These are phyloP conservation scores for Trypanosoma avium DNA, from an alignment of 208 protist genomes.

Conservation along the genomic window DNA sequence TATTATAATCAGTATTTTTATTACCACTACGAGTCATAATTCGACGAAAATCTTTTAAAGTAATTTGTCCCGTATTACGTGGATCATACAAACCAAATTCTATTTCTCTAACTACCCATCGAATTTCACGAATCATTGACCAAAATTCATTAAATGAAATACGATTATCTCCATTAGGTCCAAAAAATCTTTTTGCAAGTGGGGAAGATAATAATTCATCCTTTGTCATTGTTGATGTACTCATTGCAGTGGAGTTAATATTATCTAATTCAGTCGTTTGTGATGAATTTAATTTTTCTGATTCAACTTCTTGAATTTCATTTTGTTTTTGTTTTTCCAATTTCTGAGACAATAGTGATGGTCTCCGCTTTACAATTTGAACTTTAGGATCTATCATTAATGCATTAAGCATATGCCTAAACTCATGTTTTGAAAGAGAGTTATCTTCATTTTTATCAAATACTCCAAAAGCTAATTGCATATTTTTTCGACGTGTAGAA, in stretches of 20 bases:
- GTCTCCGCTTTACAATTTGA: slow-evolving; percentile 32
- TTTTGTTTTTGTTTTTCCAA: not conserved
- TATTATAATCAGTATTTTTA: not conserved
- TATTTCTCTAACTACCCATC: slow-evolving; percentile 62
- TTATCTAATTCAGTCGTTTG: not conserved
- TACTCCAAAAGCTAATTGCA: slow-evolving; percentile 55
- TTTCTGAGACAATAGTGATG: not conserved
- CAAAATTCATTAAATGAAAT: slow-evolving; percentile 52
- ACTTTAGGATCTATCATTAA: slow-evolving; percentile 74
- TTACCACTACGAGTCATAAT: slow-evolving; percentile 34
- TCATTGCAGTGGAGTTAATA: not conserved
- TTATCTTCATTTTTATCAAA: slow-evolving; percentile 52
- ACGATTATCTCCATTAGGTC: not conserved
- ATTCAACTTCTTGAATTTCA: not conserved
- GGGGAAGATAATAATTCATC: slow-evolving; percentile 5
- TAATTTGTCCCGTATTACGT: slow-evolving; percentile 48
- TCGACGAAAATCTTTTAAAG: slow-evolving; percentile 37
- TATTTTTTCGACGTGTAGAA: slow-evolving; percentile 34
- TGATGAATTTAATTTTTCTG: not conserved
- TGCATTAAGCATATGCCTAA: slow-evolving; percentile 52
- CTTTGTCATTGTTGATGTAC: not conserved
- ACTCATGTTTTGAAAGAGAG: slow-evolving; percentile 44
- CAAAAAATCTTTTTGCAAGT: slow-evolving; percentile 20
- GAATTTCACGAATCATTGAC: slow-evolving; percentile 50
- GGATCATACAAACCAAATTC: slow-evolving; percentile 64